These are phyloP conservation scores for Colletotrichum liriopes DNA, from an alignment of 2,329 filamentous ascomycete species.

Conservation along the genomic window DNA sequence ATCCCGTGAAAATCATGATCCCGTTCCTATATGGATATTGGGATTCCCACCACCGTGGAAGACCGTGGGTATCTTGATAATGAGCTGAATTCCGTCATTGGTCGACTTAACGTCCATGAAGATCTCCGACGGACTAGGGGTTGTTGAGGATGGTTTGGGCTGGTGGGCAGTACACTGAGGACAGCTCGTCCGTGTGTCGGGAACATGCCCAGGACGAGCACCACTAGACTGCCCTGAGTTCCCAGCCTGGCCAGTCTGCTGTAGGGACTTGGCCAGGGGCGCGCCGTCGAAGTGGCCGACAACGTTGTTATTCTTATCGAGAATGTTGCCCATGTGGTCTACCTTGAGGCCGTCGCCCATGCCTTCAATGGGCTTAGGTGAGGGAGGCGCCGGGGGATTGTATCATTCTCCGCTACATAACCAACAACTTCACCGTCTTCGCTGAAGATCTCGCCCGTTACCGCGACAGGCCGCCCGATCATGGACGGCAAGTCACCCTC, in stretches of 20 bases:
- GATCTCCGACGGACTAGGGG: constrained; percentile 66
- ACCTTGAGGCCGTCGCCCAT: constrained; percentile 59
- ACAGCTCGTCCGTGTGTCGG: constrained; percentile 50
- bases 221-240: constrained; percentile 14
- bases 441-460: constrained; percentile 63
- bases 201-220: constrained; percentile 23
- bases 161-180: constrained; percentile 24
- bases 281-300: constrained; percentile 62
- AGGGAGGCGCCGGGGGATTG: constrained; percentile 43
- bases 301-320: constrained; percentile 61
- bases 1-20: constrained; percentile 21
- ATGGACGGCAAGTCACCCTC: constrained; percentile 70
- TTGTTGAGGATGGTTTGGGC: constrained; percentile 53
- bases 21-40: constrained; percentile 51
- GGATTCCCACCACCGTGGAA: constrained; percentile 59
- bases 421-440: constrained; percentile 60
- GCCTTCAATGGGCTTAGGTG: constrained; percentile 52
- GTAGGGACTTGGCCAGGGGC: constrained; percentile 56
- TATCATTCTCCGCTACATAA: constrained; percentile 61
- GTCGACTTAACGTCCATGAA: constrained; percentile 72
- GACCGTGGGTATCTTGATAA: constrained; percentile 71
- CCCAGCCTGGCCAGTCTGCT: constrained; percentile 52
- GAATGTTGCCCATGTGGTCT: constrained; percentile 62
- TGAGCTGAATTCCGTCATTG: constrained; percentile 70
- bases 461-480: constrained; percentile 64